A percentile compares a stretch with the other conserved stretches of the same genome.
These are phyloP conservation scores for Dendrobium officinale DNA, from an alignment of 106 monocot species.

Conservation along the genomic window DNA sequence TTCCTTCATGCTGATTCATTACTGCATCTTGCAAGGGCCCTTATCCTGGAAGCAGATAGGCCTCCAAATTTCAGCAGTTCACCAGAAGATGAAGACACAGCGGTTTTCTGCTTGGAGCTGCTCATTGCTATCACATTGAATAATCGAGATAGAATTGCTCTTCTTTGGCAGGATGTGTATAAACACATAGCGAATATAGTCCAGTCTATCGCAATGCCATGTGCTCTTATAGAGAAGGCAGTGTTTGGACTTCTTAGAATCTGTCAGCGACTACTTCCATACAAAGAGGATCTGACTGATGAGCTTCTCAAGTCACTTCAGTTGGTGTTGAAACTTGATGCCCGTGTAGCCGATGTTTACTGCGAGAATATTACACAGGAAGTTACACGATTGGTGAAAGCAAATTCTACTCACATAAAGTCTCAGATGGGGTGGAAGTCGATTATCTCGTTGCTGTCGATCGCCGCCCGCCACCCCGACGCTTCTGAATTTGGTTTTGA, in stretches of 20 bases:
- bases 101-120: conserved; percentile 69
- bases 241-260: conserved; percentile 66
- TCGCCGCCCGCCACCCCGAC: conserved; percentile 64
- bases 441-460: conserved; percentile 53
- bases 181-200: conserved; percentile 63
- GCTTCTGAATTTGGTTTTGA: conserved; percentile 72
- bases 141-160: conserved; percentile 62
- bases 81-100: conserved; percentile 56
- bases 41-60: conserved; percentile 45
- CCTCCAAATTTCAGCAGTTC: conserved; percentile 46
- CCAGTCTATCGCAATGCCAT: conserved; percentile 66
- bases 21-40: conserved; percentile 44
- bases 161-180: conserved; percentile 59
- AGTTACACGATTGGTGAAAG: conserved; percentile 60
- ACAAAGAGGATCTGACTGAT: conserved; percentile 66
- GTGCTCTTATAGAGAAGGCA: conserved; percentile 66
- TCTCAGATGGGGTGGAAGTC: conserved; percentile 65
- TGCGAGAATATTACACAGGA: conserved; percentile 81
- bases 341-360: conserved; percentile 81
- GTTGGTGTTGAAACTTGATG: conserved; percentile 69
- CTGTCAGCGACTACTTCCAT: conserved; percentile 68
- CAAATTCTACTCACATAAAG: conserved; percentile 62
- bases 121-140: conserved; percentile 69
- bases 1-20: conserved; percentile 74
- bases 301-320: conserved; percentile 67